Conservation (phyloP, 306 rosid genomes). For the Canavalia ensiformis region DNA sequence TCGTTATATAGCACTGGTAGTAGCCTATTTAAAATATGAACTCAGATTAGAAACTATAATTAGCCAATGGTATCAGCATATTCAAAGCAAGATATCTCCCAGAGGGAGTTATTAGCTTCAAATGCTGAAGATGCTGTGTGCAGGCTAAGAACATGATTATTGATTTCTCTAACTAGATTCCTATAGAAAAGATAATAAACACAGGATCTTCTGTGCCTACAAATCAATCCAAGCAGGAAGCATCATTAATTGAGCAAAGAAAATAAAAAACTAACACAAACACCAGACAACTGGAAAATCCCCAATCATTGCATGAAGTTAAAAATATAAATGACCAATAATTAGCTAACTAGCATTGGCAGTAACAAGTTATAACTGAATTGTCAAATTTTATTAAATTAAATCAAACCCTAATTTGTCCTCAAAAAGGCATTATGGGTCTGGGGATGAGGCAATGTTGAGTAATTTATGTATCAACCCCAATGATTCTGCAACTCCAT, state of each 20-base stretch:
- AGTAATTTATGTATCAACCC: conserved; percentile 55
- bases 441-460: neutral
- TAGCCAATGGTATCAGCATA: too few relatives aligned
- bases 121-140: too few relatives aligned
- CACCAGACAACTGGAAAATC: neutral
- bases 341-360: neutral
- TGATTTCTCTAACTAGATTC: neutral
- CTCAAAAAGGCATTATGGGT: neutral
- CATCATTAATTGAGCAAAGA: neutral
- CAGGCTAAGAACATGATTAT: neutral
- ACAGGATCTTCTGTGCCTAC: neutral
- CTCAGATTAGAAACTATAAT: too few relatives aligned
- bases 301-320: neutral
- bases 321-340: neutral
- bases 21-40: too few relatives aligned
- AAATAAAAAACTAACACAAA: too few relatives aligned
- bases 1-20: too few relatives aligned
- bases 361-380: neutral
- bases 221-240: neutral
- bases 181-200: neutral
- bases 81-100: neutral
- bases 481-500: conserved; percentile 56
- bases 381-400: too few relatives aligned
- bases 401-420: too few relatives aligned
- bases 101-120: too few relatives aligned